These are phyloP conservation scores for Tulasnella sp. DNA, from an alignment of 768 basidiomycete species.

Conservation along the genomic window DNA sequence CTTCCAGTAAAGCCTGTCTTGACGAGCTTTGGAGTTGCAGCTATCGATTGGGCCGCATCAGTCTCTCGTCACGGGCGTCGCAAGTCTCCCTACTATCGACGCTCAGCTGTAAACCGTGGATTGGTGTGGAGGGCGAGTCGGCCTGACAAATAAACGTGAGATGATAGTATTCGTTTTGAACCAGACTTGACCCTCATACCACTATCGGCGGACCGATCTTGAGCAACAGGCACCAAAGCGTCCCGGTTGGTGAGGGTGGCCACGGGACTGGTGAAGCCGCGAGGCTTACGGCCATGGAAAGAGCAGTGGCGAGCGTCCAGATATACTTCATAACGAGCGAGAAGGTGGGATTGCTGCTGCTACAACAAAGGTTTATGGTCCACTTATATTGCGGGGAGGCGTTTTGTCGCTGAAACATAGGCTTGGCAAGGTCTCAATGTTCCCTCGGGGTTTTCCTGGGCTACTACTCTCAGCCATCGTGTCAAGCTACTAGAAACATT, in stretches of 20 bases:
- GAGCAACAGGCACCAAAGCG: neutral
- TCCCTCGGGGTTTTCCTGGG: neutral
- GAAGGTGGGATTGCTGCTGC: neutral
- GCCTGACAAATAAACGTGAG: neutral
- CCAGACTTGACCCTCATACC: neutral
- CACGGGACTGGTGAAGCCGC: neutral
- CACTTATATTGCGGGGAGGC: neutral
- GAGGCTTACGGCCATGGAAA: neutral
- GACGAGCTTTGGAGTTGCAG: neutral
- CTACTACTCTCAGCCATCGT: neutral
- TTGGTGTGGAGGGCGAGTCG: neutral
- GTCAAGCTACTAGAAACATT: neutral
- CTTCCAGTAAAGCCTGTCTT: neutral
- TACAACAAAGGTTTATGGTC: neutral
- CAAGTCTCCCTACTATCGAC: neutral
- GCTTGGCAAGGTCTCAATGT: slow-evolving; percentile 1
- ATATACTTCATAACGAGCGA: neutral
- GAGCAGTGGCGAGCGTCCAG: neutral
- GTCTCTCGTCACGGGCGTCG: neutral
- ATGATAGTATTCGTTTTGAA: neutral
- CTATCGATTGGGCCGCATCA: neutral
- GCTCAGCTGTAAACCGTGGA: neutral
- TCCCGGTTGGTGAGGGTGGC: slow-evolving; percentile 4
- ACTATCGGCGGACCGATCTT: slow-evolving; percentile 1
- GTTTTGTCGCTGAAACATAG: neutral